phyloP scores from a whole-genome alignment of 192 early-diverging fungal genomes.

The Pilobolus umbonatus region DNA sequence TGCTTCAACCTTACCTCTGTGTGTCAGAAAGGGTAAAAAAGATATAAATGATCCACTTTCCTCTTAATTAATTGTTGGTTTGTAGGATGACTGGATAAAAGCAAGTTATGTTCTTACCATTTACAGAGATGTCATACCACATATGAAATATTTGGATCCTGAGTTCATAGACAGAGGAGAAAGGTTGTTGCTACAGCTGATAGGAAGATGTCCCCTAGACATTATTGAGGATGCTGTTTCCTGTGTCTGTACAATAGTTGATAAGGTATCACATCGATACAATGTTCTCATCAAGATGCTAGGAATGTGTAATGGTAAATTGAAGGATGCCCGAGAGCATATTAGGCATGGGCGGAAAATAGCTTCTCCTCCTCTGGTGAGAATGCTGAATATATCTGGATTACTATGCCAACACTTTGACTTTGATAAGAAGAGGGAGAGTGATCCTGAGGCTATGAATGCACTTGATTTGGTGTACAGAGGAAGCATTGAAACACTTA shows the following conservation, averaged over 20 bases:
- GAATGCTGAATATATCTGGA: constrained; percentile 71
- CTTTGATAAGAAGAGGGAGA: constrained; percentile 53
- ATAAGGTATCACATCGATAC: constrained; percentile 53
- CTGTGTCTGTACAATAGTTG: constrained; percentile 68
- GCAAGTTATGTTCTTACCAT: constrained; percentile 49
- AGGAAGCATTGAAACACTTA: constrained; percentile 18
- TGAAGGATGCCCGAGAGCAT: constrained; percentile 27
- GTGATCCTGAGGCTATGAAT: constrained; percentile 12
- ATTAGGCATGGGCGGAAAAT: constrained; percentile 29
- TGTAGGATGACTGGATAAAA: constrained; percentile 43
- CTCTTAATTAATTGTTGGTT: constrained; percentile 17
- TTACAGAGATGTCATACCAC: constrained; percentile 51
- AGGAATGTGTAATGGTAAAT: constrained; percentile 32
- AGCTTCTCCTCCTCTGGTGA: constrained; percentile 38
- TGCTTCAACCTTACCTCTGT: constrained; percentile 58
- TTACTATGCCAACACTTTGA: constrained; percentile 73
- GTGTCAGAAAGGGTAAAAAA: not conserved
- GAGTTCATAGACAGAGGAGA: constrained; percentile 55
- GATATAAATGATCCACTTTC: not conserved
- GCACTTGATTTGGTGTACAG: not conserved
- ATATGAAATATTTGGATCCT: constrained; percentile 43
- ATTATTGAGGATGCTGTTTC: constrained; percentile 59
- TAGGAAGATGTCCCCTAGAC: constrained; percentile 37
- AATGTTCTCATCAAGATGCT: constrained; percentile 43
- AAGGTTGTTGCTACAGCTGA: constrained; percentile 49